phyloP scores from a whole-genome alignment of 2,329 filamentous ascomycete genomes.

The Periconia sp. region DNA sequence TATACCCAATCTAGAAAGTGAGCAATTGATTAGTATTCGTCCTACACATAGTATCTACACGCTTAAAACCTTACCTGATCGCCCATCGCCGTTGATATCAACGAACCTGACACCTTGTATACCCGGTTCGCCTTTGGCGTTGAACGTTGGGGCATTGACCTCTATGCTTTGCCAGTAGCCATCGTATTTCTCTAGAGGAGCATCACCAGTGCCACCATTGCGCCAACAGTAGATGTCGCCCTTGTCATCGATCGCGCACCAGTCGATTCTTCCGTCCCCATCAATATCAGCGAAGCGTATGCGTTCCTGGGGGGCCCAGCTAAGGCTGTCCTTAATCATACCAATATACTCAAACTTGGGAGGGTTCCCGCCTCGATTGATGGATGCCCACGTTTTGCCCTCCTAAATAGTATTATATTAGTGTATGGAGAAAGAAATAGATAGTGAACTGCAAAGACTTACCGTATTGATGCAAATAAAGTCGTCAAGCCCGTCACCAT shows the following conservation, averaged over 20 bases:
- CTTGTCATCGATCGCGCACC: constrained; percentile 28
- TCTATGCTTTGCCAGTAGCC: constrained; percentile 45
- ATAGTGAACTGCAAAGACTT: not conserved
- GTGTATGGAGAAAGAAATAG: not conserved
- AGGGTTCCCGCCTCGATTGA: constrained; percentile 29
- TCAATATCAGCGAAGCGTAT: constrained; percentile 43
- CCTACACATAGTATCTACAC: too few species aligned
- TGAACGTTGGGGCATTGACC: constrained; percentile 9
- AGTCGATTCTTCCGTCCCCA: constrained; percentile 45
- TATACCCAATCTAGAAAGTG: constrained; percentile 27
- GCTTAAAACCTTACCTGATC: constrained; percentile 5
- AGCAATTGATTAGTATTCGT: too few species aligned
- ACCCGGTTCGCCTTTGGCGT: constrained; percentile 5
- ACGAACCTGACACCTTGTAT: constrained; percentile 16
- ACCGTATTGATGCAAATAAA: constrained; percentile 30
- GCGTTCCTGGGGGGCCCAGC: constrained; percentile 7
- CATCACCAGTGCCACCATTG: constrained; percentile 37
- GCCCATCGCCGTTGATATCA: constrained; percentile 33
- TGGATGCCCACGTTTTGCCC: constrained; percentile 20
- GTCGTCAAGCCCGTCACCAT: constrained; percentile 38
- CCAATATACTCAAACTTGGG: constrained; percentile 28
- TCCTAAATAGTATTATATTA: constrained; percentile 13
- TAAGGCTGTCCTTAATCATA: constrained; percentile 16
- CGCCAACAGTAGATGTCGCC: constrained; percentile 41
- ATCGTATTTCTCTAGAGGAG: constrained; percentile 14